phyloP scores from a whole-genome alignment of 2,329 filamentous ascomycete species.

The Uncinocarpus reesii region DNA sequence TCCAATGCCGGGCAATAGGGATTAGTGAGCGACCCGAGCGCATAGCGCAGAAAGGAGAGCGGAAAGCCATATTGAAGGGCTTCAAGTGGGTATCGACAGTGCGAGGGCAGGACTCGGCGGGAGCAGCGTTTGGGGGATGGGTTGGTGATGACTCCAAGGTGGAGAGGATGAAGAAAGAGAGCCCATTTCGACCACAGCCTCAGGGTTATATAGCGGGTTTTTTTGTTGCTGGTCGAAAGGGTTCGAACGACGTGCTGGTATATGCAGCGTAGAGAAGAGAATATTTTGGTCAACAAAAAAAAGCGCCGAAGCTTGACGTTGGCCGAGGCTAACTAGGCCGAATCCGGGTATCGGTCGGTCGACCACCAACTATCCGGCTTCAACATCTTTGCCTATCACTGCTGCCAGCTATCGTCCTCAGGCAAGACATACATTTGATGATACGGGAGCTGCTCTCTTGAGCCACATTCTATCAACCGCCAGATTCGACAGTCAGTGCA shows the following conservation, averaged over 20 bases:
- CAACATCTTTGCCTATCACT: no score
- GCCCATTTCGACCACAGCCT: conserved; percentile 13
- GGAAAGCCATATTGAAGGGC: conserved; percentile 5
- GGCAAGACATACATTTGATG: no score
- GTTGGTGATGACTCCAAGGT: conserved; percentile 2
- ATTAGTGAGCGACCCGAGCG: neutral
- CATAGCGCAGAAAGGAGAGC: neutral
- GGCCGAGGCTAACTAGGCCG: conserved; percentile 7
- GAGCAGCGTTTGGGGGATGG: no score
- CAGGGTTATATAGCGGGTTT: conserved; percentile 10
- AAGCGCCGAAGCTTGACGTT: neutral
- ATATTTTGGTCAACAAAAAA: conserved; percentile 20
- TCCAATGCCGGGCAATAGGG: neutral
- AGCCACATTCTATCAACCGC: no score
- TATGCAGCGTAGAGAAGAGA: conserved; percentile 37
- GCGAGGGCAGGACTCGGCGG: neutral
- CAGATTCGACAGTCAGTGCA: no score
- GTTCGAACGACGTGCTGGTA: conserved; percentile 28
- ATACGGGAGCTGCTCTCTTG: no score
- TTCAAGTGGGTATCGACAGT: neutral
- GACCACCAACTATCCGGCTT: no score
- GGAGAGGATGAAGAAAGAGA: conserved; percentile 3
- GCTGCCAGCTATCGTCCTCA: no score
- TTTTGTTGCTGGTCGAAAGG: conserved; percentile 17
- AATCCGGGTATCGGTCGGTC: neutral